Evolutionary conservation across 805 yeast genomes (phyloP).

Genomic region (Candida corydali): DNA sequence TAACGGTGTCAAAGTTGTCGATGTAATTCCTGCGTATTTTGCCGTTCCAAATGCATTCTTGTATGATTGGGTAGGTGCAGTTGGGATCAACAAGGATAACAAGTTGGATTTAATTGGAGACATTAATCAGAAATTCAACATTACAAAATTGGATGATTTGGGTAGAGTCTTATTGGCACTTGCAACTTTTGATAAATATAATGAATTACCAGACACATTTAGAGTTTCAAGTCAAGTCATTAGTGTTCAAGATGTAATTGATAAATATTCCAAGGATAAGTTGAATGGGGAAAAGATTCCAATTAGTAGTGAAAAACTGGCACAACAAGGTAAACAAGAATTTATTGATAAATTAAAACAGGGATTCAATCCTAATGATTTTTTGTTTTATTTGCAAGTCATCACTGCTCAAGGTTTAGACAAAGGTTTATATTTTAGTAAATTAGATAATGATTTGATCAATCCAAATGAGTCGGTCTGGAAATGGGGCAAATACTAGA

Average conservation of each 20-base stretch:
- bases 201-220: conserved; percentile 38
- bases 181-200: conserved; percentile 27
- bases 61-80: conserved; percentile 28
- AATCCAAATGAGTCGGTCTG: conserved; percentile 35
- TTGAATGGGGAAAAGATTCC: conserved; percentile 12
- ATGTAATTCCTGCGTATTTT: conserved; percentile 9
- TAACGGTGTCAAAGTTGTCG: conserved; percentile 10
- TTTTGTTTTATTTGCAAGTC: conserved; percentile 33
- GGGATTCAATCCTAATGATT: conserved; percentile 29
- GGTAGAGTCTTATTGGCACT: conserved; percentile 41
- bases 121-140: conserved; percentile 29
- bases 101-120: conserved; percentile 38
- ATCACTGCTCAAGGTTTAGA: conserved; percentile 18
- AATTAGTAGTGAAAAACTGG: conserved; percentile 16
- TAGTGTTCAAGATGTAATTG: conserved; percentile 34
- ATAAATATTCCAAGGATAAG: conserved; percentile 37
- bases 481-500: conserved; percentile 32
- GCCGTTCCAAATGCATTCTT: conserved; percentile 17
- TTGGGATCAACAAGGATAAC: conserved; percentile 35
- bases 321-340: conserved; percentile 19
- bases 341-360: conserved; percentile 8
- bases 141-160: conserved; percentile 38
- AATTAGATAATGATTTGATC: conserved; percentile 27
- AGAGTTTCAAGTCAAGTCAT: conserved; percentile 41
- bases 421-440: conserved; percentile 17